Evolutionary conservation across 495 filamentous ascomycete species (phyloP), one percentile per base, ranked within the genome.

Genomic region (Staphylotrichum tortipilum): DNA sequence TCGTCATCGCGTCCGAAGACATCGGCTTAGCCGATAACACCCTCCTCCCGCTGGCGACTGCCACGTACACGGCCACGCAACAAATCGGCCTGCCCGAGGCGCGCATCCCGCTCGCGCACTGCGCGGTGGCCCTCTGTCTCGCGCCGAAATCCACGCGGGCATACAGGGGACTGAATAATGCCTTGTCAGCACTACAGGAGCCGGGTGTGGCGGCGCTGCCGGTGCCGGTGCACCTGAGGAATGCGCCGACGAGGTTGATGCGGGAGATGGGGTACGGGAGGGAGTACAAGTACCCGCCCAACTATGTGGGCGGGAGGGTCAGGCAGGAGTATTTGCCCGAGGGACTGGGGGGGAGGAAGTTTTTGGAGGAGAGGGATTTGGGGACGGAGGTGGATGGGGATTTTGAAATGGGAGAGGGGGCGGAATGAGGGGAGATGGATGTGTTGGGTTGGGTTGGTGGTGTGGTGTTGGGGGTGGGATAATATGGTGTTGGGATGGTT

Each of bases 241-340:
- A 96, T 64, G 91, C 91, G 8, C 89, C 90, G 2, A 97, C 92
- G 7, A 78, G 80, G 58, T 59, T 96, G 56, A 94, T 98, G 92
- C 86, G 87, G 56, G 91, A 96, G 60, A 67, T 96, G 40, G 90
- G 88, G 2, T 89, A 88, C 55, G 92, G 92, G 9, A 82, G 76
- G 43, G 88, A 86, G 63, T 98, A 98, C 63, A 98, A 98, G 61
- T 98, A 98, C 65, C 94, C 94, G 58, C 92, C 92, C 1, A 83
- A 89, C 57, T 98, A 87, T 60, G 67, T 73, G 55, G 81, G 89
- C 53, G 92, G 92, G n/a, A 79, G 71, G 58, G 89, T 96, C 15
- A 76, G 72, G 57, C 92, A 98, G 67, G 86, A 92, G 39, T 98
- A 98, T 69, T 64, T 98, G 14, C 92, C 92, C 0, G 82, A 85